phyloP scores from a whole-genome alignment of 345 rosid species.

The Gossypium sturtianum region DNA sequence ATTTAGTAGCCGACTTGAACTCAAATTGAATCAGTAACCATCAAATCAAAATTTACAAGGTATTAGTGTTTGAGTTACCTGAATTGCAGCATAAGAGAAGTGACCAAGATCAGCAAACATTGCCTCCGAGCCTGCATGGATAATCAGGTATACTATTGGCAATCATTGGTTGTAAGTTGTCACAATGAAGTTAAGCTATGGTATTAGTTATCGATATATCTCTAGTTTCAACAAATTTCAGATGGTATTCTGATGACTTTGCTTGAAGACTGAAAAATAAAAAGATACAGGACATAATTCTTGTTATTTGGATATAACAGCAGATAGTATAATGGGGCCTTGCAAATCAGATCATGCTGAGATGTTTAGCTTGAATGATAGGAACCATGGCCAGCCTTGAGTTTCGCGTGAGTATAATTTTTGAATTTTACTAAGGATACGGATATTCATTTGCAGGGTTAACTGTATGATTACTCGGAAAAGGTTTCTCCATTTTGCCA shows the following conservation, averaged over 20 bases:
- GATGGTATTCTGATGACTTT: not conserved
- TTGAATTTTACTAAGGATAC: not conserved
- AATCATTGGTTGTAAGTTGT: not conserved
- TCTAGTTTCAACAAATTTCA: not conserved
- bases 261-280: not conserved
- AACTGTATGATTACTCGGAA: not conserved
- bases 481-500: not conserved
- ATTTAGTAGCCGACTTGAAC: not conserved
- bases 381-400: not conserved
- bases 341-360: not conserved
- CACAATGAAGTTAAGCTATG: not conserved
- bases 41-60: not conserved
- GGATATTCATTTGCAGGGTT: not conserved
- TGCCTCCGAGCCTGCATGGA: constrained; percentile 86
- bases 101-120: constrained; percentile 99
- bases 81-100: constrained; percentile 91
- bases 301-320: not conserved
- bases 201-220: not conserved
- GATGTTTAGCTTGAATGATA: not conserved
- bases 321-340: not conserved
- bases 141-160: not conserved
- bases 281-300: not conserved
- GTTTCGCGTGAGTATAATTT: not conserved
- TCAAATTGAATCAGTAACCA: not conserved
- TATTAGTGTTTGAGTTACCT: constrained; percentile 29